Evolutionary conservation across 305 asterid genomes (phyloP).

Genomic region (Solanum aculeatissimum): DNA sequence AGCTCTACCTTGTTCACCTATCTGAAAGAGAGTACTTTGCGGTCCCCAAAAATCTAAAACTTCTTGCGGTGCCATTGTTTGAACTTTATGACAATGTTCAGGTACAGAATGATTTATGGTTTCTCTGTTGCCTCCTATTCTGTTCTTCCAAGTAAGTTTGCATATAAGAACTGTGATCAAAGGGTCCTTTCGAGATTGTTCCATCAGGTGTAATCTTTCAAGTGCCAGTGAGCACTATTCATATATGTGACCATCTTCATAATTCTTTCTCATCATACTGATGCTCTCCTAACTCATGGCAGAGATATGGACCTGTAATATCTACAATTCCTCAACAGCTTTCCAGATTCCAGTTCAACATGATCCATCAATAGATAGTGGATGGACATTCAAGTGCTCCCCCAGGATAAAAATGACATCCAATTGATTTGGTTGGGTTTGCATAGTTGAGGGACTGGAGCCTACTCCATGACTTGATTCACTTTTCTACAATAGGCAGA

Average conservation of each 20-base stretch:
- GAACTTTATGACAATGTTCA: conserved; percentile 94
- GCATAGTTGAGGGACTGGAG: not conserved
- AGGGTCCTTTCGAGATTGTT: not conserved
- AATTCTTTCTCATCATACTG: not conserved
- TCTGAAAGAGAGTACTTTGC: conserved; percentile 91
- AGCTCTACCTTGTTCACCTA: conserved; percentile 76
- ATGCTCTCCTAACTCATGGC: conserved; percentile 11
- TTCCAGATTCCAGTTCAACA: conserved; percentile 93
- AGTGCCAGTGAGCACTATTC: not conserved
- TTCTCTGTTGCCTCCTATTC: not conserved
- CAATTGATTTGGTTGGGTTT: not conserved
- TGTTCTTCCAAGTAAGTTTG: not conserved
- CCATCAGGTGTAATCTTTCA: not conserved
- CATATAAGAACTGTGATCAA: not conserved
- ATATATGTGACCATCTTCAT: not conserved
- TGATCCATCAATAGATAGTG: conserved; percentile 65
- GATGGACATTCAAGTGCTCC: not conserved
- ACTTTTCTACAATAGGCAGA: not conserved
- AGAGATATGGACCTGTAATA: conserved; percentile 95
- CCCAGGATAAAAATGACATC: not conserved
- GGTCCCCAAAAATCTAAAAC: conserved; percentile 92
- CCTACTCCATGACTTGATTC: not conserved
- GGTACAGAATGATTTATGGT: conserved; percentile 25
- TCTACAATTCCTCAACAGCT: conserved; percentile 97
- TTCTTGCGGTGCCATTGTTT: conserved; percentile 94